Evolutionary conservation across 257 asterid species (phyloP), one percentile per base, ranked within the genome.

Genomic region (Rauvolfia tetraphylla): DNA sequence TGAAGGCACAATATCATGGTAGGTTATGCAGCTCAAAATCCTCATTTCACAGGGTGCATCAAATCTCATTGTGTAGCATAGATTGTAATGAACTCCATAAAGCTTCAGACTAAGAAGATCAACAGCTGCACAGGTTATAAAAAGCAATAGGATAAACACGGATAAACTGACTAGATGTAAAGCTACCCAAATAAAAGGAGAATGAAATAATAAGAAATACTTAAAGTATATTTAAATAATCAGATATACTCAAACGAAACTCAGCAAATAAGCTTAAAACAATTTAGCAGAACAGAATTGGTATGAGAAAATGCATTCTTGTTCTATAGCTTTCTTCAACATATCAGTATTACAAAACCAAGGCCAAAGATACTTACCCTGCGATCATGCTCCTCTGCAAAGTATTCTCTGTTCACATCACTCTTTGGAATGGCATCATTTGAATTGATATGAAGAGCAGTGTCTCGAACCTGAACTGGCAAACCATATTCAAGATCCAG

Each of bases 371-470:
- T 68, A 76, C 86, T 34, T 86, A 92, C 99, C 95, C 76, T 89
- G 76, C 97, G 98, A 79, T 95, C 99, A 89, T 91, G 99, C 84
- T 95, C 99, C 91, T 95, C 99, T 0, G 99, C 99, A 17, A 93
- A 91, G 85, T 88, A 95, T 76, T 93, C 99, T 82, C 98, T 87
- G 46, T 95, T 95, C 75, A 95, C 98, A 57, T 93, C 99, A 78
- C 99, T 95, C 91, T 91, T 95, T 44, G 99, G 99, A 77, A 95
- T 95, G 71, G 99, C 87, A 83, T 93, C 98, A 56, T 93, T 89
- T 29, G 99, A 91, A 80, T 88, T 84, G 80, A 95, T 93, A 81
- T 88, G 85, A 80, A 95, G 88, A 49, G 97, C 98, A 58, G 98
- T 90, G 76, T 95, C 98, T 25, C 99, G 93, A 75, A 95, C 99